Conservation (phyloP, 805 yeast species). For the Pichia californica region DNA sequence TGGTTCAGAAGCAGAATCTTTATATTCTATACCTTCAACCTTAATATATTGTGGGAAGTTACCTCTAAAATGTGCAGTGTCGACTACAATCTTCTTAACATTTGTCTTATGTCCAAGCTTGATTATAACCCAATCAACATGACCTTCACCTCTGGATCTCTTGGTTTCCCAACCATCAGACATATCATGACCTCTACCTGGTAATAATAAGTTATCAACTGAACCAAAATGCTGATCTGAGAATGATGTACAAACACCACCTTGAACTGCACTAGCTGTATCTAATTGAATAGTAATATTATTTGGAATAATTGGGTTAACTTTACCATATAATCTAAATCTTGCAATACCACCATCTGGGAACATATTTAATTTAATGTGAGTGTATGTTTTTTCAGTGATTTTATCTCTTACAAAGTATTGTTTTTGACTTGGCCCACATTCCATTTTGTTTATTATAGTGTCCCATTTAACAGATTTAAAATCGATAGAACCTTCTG, state of each 20-base stretch:
- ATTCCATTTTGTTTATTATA: slow-evolving; percentile 63
- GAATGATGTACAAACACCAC: slow-evolving; percentile 79
- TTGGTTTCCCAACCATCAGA: slow-evolving; percentile 98
- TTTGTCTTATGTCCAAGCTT: slow-evolving; percentile 64
- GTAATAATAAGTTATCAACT: slow-evolving; percentile 80
- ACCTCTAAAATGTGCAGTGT: slow-evolving; percentile 92
- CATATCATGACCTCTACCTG: slow-evolving; percentile 96
- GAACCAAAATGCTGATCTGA: slow-evolving; percentile 95
- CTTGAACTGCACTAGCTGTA: slow-evolving; percentile 74
- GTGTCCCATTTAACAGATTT: slow-evolving; percentile 55
- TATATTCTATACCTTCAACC: slow-evolving; percentile 49
- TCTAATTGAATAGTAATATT: slow-evolving; percentile 48
- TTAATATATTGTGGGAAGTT: slow-evolving; percentile 82
- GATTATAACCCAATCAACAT: slow-evolving; percentile 87
- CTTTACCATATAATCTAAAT: slow-evolving; percentile 82
- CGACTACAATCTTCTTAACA: slow-evolving; percentile 59
- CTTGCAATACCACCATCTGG: slow-evolving; percentile 99
- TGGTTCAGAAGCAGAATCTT: slow-evolving; percentile 24
- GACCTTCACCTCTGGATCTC: slow-evolving; percentile 78
- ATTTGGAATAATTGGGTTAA: slow-evolving; percentile 59
- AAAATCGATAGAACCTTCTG: slow-evolving; percentile 19
- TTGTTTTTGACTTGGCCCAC: slow-evolving; percentile 87
- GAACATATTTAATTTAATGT: slow-evolving; percentile 81
- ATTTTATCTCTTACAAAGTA: slow-evolving; percentile 59
- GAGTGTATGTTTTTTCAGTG: slow-evolving; percentile 65